Conservation (phyloP, 148 eudicot genomes). For the Persicaria tinctoria region DNA sequence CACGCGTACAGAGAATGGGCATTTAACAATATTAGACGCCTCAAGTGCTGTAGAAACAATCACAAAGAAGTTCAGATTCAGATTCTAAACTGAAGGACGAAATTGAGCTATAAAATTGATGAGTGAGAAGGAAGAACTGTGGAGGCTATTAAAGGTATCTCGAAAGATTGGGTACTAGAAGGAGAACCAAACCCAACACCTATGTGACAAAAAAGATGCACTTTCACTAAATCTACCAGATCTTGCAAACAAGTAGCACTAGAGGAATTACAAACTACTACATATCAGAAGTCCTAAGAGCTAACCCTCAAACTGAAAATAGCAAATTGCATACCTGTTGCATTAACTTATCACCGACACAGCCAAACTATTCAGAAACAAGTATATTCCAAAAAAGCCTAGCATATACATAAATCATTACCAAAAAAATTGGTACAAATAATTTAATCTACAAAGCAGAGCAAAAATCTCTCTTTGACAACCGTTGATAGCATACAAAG, state of each 20-base stretch:
- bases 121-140: no score
- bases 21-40: slow-evolving; percentile 39
- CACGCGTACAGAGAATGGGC: slow-evolving; percentile 48
- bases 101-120: background rate
- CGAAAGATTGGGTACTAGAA: no score
- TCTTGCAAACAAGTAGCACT: background rate
- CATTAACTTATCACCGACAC: no score
- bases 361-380: no score
- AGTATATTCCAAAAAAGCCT: no score
- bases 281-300: no score
- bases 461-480: no score
- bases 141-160: no score
- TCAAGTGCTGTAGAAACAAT: slow-evolving; percentile 57
- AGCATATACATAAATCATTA: background rate
- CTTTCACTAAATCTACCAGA: background rate
- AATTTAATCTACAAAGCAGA: background rate
- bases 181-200: no score
- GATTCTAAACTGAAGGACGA: background rate
- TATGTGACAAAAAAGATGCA: background rate
- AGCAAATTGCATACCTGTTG: no score
- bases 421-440: background rate
- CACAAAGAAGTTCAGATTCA: background rate
- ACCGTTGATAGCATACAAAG: background rate
- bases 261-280: no score
- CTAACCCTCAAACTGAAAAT: no score